A percentile compares a stretch with the other conserved stretches of the same genome.
Evolutionary conservation across 805 yeast species (phyloP).

Genomic region (Nakazawaea peltata): DNA sequence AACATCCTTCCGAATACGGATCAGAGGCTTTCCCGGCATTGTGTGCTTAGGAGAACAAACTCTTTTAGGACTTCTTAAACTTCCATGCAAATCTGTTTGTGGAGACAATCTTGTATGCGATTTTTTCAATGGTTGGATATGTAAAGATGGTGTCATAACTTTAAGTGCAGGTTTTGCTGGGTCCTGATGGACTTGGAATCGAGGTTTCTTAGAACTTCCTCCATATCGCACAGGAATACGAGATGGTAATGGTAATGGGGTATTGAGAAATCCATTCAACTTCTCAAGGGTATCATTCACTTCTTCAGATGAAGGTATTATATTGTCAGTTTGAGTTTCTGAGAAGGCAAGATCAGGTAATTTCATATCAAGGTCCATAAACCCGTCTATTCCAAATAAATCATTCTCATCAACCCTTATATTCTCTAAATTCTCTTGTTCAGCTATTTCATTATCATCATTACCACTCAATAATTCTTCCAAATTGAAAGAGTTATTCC

Average conservation of each 20-base stretch:
- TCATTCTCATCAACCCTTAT: conserved; percentile 4
- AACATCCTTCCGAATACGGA: conserved; percentile 21
- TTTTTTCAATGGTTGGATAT: conserved; percentile 6
- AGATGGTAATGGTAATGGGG: not conserved
- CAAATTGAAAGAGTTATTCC: conserved; percentile 4
- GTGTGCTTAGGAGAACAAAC: conserved; percentile 33
- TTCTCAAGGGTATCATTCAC: not conserved
- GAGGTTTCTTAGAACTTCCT: not conserved
- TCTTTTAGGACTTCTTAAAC: conserved; percentile 28
- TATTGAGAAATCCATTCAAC: conserved; percentile 1
- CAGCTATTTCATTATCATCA: not conserved
- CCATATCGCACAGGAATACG: conserved; percentile 8
- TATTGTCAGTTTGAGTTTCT: not conserved
- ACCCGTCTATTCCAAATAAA: conserved; percentile 2
- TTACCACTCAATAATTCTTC: conserved; percentile 1
- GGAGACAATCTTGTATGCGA: conserved; percentile 7
- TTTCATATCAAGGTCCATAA: conserved; percentile 8
- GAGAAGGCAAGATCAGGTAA: conserved; percentile 2
- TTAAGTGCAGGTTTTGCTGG: conserved; percentile 2
- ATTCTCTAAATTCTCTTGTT: not conserved
- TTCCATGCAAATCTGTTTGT: conserved; percentile 10
- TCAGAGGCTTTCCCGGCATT: conserved; percentile 24
- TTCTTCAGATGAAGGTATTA: not conserved
- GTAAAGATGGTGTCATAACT: not conserved
- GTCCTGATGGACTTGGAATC: conserved; percentile 8